A percentile compares a stretch with the other conserved stretches of the same genome.
Evolutionary conservation across 2,329 filamentous ascomycete species (phyloP).

Genomic region (Cercospora zeina): DNA sequence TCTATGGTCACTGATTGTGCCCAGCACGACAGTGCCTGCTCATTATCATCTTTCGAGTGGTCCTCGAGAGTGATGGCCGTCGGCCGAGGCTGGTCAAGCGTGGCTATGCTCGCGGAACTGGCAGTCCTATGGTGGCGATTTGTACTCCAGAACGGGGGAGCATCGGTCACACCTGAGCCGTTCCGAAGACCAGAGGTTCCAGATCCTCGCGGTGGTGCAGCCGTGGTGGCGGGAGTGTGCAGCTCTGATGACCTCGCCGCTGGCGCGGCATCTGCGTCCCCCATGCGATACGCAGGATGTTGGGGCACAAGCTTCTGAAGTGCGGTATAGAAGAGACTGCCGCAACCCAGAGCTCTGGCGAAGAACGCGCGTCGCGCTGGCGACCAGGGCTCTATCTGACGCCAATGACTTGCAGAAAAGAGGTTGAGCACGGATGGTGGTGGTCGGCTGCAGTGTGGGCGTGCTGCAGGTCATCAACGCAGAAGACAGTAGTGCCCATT

Average conservation of each 20-base stretch:
- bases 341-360: slow-evolving; percentile 2
- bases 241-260: slow-evolving; percentile 19
- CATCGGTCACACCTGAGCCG: slow-evolving; percentile 29
- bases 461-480: slow-evolving; percentile 8
- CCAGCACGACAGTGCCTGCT: slow-evolving; percentile 61
- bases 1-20: slow-evolving; percentile 62
- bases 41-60: slow-evolving; percentile 60
- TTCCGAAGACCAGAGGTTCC: slow-evolving; percentile 13
- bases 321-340: slow-evolving; percentile 7
- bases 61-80: slow-evolving; percentile 61
- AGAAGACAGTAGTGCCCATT: slow-evolving; percentile 7
- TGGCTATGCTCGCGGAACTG: slow-evolving; percentile 42
- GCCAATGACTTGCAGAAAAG: slow-evolving; percentile 20
- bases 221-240: slow-evolving; percentile 19
- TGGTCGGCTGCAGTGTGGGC: slow-evolving; percentile 4
- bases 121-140: slow-evolving; percentile 41
- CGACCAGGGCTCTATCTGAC: slow-evolving; percentile 13
- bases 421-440: slow-evolving; percentile 12
- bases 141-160: slow-evolving; percentile 52
- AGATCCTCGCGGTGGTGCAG: slow-evolving; percentile 18
- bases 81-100: slow-evolving; percentile 40
- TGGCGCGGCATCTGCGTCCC: slow-evolving; percentile 18
- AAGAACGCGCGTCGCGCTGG: slow-evolving; percentile 17
- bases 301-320: slow-evolving; percentile 6
- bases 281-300: slow-evolving; percentile 21